A percentile compares a stretch with the other conserved stretches of the same genome.
Conservation (phyloP, 176 grass and related monocot genomes). For the Puccinellia tenuiflora region DNA sequence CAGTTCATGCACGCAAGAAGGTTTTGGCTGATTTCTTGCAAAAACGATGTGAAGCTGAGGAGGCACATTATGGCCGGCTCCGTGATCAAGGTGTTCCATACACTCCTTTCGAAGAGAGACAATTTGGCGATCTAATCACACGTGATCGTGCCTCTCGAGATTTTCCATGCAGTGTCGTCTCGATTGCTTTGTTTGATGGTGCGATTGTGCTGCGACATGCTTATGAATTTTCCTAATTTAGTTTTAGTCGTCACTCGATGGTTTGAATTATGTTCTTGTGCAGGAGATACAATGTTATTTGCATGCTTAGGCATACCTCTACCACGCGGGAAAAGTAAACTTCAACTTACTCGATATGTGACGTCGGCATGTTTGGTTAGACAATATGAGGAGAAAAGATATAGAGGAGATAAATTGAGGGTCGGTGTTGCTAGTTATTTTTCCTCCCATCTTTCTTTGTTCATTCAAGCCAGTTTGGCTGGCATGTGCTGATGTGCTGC, state of each 20-base stretch:
- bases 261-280: neutral
- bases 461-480: neutral
- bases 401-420: slow-evolving; percentile 16
- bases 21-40: neutral
- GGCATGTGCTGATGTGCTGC: neutral
- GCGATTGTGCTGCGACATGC: neutral
- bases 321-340: neutral
- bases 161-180: neutral
- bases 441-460: neutral
- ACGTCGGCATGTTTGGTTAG: neutral
- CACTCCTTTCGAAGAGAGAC: neutral
- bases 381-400: neutral
- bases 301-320: slow-evolving; percentile 22
- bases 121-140: neutral
- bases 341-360: slow-evolving; percentile 15
- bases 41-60: neutral
- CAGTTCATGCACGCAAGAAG: rapidly evolving
- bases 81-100: neutral
- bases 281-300: slow-evolving; percentile 8
- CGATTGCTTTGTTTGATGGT: neutral
- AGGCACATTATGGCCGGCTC: neutral
- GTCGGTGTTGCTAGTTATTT: neutral
- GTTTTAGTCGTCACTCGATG: neutral
- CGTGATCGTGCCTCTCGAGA: neutral
- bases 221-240: neutral